These are phyloP conservation scores for Thozetella sp. DNA, from an alignment of 495 filamentous ascomycete species.

Conservation along the genomic window DNA sequence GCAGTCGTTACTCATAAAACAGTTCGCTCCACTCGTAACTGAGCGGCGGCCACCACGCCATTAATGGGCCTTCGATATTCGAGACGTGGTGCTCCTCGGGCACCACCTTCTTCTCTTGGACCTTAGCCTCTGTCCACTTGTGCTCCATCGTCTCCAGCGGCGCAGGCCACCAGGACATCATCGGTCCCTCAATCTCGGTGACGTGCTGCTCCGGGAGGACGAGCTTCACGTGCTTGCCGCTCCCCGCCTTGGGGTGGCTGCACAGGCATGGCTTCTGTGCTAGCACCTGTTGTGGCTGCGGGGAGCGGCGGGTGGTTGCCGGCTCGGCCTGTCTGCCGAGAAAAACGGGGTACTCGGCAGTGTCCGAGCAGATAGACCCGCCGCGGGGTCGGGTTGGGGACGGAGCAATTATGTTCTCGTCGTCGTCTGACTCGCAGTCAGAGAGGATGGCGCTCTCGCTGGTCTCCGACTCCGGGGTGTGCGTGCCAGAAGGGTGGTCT, in stretches of 20 bases:
- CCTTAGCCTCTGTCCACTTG: slow-evolving; percentile 14
- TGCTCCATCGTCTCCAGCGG: slow-evolving; percentile 22
- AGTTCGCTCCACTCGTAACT: slow-evolving; percentile 25
- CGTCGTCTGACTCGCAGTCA: slow-evolving; percentile 29
- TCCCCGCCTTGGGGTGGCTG: not conserved
- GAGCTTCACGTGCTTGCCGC: slow-evolving; percentile 9
- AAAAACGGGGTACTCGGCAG: slow-evolving; percentile 27
- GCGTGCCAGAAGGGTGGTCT: slow-evolving; percentile 12
- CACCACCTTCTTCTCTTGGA: slow-evolving; percentile 3
- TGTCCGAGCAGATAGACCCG: slow-evolving; percentile 15
- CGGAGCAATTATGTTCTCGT: slow-evolving; percentile 18
- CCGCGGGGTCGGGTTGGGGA: slow-evolving; percentile 13
- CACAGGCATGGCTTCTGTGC: not conserved
- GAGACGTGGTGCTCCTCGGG: slow-evolving; percentile 15
- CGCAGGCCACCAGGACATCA: slow-evolving; percentile 26
- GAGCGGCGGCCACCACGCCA: slow-evolving; percentile 29
- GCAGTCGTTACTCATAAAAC: slow-evolving; percentile 32
- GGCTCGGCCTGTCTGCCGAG: slow-evolving; percentile 24
- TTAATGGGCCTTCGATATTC: slow-evolving; percentile 16
- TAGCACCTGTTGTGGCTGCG: not conserved
- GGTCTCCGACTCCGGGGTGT: slow-evolving; percentile 16
- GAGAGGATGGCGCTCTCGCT: slow-evolving; percentile 24
- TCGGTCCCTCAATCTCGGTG: slow-evolving; percentile 17
- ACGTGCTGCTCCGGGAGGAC: slow-evolving; percentile 9
- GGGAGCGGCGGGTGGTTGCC: not conserved